These are phyloP conservation scores for Paramecium primaurelia DNA, from an alignment of 73 alveolate genomes.

Conservation along the genomic window DNA sequence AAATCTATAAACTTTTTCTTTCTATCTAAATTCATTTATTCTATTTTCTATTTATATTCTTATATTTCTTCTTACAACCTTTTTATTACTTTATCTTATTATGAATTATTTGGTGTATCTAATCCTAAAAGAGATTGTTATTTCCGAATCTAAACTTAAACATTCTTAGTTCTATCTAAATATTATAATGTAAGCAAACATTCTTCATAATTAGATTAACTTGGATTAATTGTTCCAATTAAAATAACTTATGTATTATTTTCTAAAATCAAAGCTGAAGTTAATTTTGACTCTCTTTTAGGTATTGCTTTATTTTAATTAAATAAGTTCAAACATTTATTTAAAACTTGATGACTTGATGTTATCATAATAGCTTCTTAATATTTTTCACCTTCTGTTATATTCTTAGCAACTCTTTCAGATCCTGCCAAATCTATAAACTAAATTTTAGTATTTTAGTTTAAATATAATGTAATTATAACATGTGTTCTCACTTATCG, in stretches of 20 bases:
- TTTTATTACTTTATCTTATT: conserved; percentile 26
- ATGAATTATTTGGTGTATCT: background rate
- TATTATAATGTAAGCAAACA: conserved; percentile 31
- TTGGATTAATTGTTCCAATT: conserved; percentile 58
- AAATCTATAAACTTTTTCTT: conserved; percentile 29
- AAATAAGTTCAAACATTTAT: background rate
- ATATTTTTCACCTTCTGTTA: conserved; percentile 58
- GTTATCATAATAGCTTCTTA: conserved; percentile 55
- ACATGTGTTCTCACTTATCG: background rate
- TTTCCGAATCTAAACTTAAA: background rate
- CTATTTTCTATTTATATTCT: conserved; percentile 41
- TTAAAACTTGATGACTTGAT: background rate
- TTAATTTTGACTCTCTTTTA: conserved; percentile 12
- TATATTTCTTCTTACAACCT: conserved; percentile 40
- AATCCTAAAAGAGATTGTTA: background rate
- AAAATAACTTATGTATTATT: conserved; percentile 5
- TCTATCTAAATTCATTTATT: background rate
- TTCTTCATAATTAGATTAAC: conserved; percentile 63
- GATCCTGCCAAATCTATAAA: conserved; percentile 67
- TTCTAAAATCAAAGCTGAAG: background rate
- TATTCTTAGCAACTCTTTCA: conserved; percentile 60
- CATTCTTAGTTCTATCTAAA: conserved; percentile 55
- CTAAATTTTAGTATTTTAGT: conserved; percentile 5
- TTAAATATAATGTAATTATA: conserved; percentile 7
- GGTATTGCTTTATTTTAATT: conserved; percentile 1